These are phyloP conservation scores for Macrotyloma uniflorum DNA, from an alignment of 306 rosid genomes.

Conservation along the genomic window DNA sequence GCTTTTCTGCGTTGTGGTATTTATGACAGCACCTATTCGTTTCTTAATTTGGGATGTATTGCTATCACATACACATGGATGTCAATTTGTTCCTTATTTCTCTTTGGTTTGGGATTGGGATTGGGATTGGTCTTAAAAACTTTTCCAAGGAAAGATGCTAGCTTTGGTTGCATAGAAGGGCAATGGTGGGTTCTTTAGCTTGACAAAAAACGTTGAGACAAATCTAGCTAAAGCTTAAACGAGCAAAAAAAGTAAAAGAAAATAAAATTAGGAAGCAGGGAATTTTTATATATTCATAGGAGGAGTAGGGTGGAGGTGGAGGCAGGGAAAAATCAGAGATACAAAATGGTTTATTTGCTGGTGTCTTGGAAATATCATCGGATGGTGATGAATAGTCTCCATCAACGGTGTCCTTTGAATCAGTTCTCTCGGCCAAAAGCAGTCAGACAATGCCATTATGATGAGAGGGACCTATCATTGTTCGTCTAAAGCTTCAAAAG, in stretches of 20 bases:
- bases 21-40: constrained; percentile 46
- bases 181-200: constrained; percentile 19
- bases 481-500: constrained; percentile 54
- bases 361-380: constrained; percentile 62
- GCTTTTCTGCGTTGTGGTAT: constrained; percentile 37
- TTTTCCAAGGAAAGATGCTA: constrained; percentile 36
- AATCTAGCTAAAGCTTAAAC: constrained; percentile 27
- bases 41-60: constrained; percentile 49
- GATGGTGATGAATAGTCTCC: constrained; percentile 85
- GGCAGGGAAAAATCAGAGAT: constrained; percentile 28
- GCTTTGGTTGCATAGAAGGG: constrained; percentile 31
- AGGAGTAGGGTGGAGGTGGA: constrained; percentile 12
- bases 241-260: background rate
- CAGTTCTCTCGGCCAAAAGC: constrained; percentile 86
- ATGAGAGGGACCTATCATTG: constrained; percentile 85
- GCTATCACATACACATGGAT: constrained; percentile 34
- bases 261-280: background rate
- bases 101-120: background rate
- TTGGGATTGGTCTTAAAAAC: constrained; percentile 39
- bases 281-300: background rate
- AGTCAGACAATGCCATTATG: constrained; percentile 93
- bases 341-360: constrained; percentile 43
- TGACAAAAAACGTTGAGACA: constrained; percentile 30
- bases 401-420: constrained; percentile 96
- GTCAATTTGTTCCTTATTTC: constrained; percentile 43